Conservation (phyloP, 805 yeast genomes). For the Kodamaea kaohsiungensis region DNA sequence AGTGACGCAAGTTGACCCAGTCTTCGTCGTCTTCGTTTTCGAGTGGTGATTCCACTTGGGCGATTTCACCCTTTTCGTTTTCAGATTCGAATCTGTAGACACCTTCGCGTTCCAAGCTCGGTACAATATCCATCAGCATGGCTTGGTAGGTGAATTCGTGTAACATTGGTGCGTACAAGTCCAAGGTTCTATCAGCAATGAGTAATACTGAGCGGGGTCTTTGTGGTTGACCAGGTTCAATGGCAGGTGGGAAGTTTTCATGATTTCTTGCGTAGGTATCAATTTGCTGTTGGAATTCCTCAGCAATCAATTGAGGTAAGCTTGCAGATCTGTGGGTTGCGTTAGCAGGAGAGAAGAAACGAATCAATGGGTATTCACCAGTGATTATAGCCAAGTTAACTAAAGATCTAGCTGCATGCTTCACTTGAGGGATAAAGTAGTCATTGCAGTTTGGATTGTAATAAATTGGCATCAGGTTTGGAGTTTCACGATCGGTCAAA, state of each 20-base stretch:
- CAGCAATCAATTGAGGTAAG: conserved; percentile 71
- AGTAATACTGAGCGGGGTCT: conserved; percentile 74
- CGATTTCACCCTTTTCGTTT: conserved; percentile 47
- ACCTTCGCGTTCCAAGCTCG: conserved; percentile 42
- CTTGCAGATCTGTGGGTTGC: conserved; percentile 54
- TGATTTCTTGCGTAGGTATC: conserved; percentile 75
- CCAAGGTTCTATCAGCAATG: conserved; percentile 82
- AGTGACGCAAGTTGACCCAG: conserved; percentile 71
- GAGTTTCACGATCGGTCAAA: conserved; percentile 54
- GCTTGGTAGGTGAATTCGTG: conserved; percentile 94
- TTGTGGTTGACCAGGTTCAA: conserved; percentile 26
- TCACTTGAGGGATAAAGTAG: conserved; percentile 58
- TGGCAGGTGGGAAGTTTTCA: conserved; percentile 62
- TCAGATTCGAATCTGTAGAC: conserved; percentile 54
- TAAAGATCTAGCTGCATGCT: conserved; percentile 60
- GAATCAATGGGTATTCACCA: conserved; percentile 85
- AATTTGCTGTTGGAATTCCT: conserved; percentile 64
- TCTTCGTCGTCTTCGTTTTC: conserved; percentile 66
- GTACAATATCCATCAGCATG: conserved; percentile 76
- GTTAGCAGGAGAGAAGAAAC: conserved; percentile 62
- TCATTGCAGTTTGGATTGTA: conserved; percentile 66
- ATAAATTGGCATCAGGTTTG: conserved; percentile 68
- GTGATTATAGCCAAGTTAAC: conserved; percentile 73
- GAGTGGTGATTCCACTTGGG: conserved; percentile 39
- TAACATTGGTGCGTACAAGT: conserved; percentile 76